A percentile compares a stretch with the other conserved stretches of the same genome.
Evolutionary conservation across 176 grass and related monocot genomes (phyloP).

Genomic region (Areca catechu): DNA sequence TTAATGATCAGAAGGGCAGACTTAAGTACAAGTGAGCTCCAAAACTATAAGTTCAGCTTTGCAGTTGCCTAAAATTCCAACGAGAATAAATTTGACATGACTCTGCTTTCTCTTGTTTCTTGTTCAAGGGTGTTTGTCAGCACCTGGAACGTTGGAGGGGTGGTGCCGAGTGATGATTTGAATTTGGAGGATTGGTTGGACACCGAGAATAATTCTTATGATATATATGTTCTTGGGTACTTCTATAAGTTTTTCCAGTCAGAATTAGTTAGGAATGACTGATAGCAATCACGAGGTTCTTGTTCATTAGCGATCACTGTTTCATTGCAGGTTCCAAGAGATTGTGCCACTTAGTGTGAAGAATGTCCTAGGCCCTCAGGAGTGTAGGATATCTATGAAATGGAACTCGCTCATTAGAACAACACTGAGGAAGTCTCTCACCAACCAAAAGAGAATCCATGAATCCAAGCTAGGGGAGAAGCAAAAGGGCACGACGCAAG

Average conservation of each 20-base stretch:
- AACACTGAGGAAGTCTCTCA: conserved; percentile 43
- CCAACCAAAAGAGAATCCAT: neutral
- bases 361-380: conserved; percentile 82
- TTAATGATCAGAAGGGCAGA: conserved; percentile 28
- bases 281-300: too few species aligned
- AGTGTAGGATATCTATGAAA: conserved; percentile 46
- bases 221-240: conserved; percentile 97
- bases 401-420: conserved; percentile 69
- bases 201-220: conserved; percentile 37
- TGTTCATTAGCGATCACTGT: neutral
- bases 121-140: conserved; percentile 56
- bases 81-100: too few species aligned
- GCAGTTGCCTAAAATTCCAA: too few species aligned
- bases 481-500: conserved; percentile 7
- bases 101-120: neutral
- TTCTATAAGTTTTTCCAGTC: neutral
- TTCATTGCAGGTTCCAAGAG: conserved; percentile 76
- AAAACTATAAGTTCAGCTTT: too few species aligned
- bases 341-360: conserved; percentile 72
- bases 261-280: too few species aligned
- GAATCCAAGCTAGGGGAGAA: neutral
- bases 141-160: conserved; percentile 90
- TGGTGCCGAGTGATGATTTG: conserved; percentile 50
- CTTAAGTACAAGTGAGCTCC: conserved; percentile 65
- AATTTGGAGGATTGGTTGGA: conserved; percentile 89